phyloP scores from a whole-genome alignment of 306 rosid genomes.

The Potentilla sterilis region DNA sequence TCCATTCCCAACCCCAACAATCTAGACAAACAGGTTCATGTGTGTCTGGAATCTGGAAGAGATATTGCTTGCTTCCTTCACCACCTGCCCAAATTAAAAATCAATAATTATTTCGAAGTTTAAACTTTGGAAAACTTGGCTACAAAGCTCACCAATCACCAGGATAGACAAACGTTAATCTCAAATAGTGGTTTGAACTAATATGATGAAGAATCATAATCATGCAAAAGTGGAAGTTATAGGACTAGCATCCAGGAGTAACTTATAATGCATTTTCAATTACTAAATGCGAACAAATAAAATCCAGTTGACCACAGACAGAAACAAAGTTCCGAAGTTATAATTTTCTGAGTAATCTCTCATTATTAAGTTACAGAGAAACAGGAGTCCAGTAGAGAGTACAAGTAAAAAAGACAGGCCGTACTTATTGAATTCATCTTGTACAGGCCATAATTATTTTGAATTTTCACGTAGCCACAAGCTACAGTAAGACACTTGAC shows the following conservation, averaged over 20 bases:
- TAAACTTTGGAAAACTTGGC: not conserved
- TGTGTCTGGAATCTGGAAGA: not conserved
- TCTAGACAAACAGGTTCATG: not conserved
- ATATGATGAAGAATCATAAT: not conserved
- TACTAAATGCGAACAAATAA: not conserved
- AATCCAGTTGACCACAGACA: not conserved
- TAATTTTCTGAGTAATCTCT: not conserved
- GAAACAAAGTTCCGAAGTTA: not conserved
- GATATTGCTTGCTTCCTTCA: not conserved
- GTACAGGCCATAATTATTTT: not conserved
- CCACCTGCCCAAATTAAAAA: not conserved
- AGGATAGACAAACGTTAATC: not conserved
- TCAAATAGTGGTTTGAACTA: not conserved
- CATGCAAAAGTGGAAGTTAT: not conserved
- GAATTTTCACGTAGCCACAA: not conserved
- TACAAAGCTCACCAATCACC: not conserved
- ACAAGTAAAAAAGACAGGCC: no score
- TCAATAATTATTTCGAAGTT: no score
- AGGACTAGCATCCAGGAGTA: not conserved
- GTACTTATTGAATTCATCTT: not conserved
- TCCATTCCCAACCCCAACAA: no score
- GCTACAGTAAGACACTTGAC: not conserved
- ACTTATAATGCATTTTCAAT: not conserved
- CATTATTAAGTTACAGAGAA: not conserved
- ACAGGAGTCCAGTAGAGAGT: not conserved